Conservation (phyloP, 495 filamentous ascomycete genomes). For the Amniculicola lignicola region DNA sequence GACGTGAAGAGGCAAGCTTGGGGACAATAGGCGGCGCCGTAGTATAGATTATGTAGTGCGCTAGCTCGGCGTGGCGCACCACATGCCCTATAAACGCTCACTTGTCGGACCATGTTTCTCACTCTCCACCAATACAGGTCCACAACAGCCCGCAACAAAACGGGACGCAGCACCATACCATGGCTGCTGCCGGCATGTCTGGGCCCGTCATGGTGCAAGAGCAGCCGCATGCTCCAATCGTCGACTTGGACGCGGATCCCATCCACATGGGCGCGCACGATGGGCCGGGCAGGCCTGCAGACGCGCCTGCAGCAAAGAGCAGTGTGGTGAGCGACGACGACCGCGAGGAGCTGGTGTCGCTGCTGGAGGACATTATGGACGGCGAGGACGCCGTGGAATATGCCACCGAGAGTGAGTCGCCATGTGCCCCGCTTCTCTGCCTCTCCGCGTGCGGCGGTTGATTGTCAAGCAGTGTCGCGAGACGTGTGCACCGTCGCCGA, state of each 20-base stretch:
- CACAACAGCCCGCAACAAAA: not conserved
- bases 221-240: not conserved
- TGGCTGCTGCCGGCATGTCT: conserved; percentile 8
- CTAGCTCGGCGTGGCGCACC: too few relatives aligned
- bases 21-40: too few relatives aligned
- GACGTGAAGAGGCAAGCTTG: too few relatives aligned
- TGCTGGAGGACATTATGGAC: conserved; percentile 67
- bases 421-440: not conserved
- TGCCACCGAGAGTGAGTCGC: conserved; percentile 34
- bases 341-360: conserved; percentile 64
- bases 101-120: too few relatives aligned
- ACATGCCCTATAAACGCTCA: too few relatives aligned
- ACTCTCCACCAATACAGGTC: too few relatives aligned
- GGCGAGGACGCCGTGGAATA: conserved; percentile 48
- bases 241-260: conserved; percentile 8
- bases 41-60: too few relatives aligned
- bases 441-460: not conserved
- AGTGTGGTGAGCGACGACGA: conserved; percentile 55
- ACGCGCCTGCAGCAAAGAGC: not conserved
- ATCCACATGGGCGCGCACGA: conserved; percentile 5
- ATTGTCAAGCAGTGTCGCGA: conserved; percentile 6
- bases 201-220: conserved; percentile 30
- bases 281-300: not conserved
- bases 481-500: conserved; percentile 73
- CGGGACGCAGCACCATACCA: not conserved